Evolutionary conservation across 495 filamentous ascomycete genomes (phyloP), one percentile per base, ranked within the genome.

Genomic region (Stereocaulon alpinum): DNA sequence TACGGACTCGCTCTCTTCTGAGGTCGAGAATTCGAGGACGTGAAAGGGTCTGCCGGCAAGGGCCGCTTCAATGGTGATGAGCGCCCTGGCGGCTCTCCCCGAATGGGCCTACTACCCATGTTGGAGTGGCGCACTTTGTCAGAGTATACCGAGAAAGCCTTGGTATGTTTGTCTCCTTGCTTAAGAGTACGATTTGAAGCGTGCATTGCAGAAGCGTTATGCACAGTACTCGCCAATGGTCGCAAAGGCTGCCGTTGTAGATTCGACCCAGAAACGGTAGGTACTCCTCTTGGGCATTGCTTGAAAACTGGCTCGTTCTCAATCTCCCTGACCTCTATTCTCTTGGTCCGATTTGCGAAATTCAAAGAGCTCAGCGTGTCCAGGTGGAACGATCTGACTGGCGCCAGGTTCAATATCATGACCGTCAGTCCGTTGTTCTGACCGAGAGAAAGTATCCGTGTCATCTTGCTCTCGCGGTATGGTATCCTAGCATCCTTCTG

Each of bases 401-500:
- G 90, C 0, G 93, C 91, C 1, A 97, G 80, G 67, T 96, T 98
- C 41, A 98, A 77, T 58, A 98, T 93, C 93, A 98, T 98, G 58
- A 97, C 77, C 0, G 91, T 96, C 45, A 95, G 78, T 14, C 93
- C 92, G 62, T 96, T 91, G 70, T 97, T 97, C 71, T 98, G 93
- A 0, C 93, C 56, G 4, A 59, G 27, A 0, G 86, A 91, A 32
- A 98, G 70, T 37, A 98, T 96, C 40, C 93, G 79, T 4, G 93
- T 98, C 93, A 97, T 96, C 75, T 97, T 98, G 27, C 85, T 89
- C 69, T 98, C 93, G 56, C 91, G 81, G 68, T 94, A 96, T 0
- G 93, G 93, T 60, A 97, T 92, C 24, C 93, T 82, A 54, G 80
- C 80, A 54, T 86, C 81, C 67, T 87, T 87, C 66, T 83, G 84